Percentiles rank a stretch among this genome's conserved stretches.
Conservation (phyloP, 495 filamentous ascomycete species). For the Penicillium psychrofluorescens region DNA sequence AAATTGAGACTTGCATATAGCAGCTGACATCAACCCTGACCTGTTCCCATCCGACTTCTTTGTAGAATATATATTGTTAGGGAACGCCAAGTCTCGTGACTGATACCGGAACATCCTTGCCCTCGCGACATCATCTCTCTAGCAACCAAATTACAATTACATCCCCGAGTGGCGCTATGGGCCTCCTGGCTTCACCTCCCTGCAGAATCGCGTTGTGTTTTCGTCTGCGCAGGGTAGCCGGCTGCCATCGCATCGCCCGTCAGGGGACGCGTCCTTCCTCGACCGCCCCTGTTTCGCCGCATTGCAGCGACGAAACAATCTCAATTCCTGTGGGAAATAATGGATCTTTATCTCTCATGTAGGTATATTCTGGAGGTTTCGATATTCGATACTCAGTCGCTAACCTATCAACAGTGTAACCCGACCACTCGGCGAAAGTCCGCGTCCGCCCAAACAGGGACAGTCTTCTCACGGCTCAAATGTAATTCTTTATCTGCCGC, state of each 20-base stretch:
- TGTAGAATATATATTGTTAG: too few relatives aligned
- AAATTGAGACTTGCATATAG: not conserved
- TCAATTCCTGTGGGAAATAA: conserved; percentile 26
- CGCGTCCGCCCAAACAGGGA: not conserved
- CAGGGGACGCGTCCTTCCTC: conserved; percentile 2
- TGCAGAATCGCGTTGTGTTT: not conserved
- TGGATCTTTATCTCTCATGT: conserved; percentile 27
- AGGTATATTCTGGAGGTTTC: not conserved
- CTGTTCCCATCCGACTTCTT: too few relatives aligned
- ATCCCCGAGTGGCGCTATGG: conserved; percentile 6
- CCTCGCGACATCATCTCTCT: not conserved
- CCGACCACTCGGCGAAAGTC: conserved; percentile 6
- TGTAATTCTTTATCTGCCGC: conserved; percentile 33
- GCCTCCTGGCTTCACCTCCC: not conserved
- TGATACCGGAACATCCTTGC: too few relatives aligned
- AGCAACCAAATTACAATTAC: not conserved
- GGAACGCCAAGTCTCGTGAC: too few relatives aligned
- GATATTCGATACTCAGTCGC: not conserved
- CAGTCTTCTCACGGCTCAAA: conserved; percentile 5
- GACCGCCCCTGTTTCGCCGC: not conserved
- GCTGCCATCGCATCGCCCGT: not conserved
- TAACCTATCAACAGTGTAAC: conserved; percentile 15
- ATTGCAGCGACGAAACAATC: conserved; percentile 11
- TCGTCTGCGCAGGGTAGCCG: not conserved
- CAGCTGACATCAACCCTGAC: not conserved